Conservation (phyloP, 306 rosid genomes). For the Glycine tomentella region DNA sequence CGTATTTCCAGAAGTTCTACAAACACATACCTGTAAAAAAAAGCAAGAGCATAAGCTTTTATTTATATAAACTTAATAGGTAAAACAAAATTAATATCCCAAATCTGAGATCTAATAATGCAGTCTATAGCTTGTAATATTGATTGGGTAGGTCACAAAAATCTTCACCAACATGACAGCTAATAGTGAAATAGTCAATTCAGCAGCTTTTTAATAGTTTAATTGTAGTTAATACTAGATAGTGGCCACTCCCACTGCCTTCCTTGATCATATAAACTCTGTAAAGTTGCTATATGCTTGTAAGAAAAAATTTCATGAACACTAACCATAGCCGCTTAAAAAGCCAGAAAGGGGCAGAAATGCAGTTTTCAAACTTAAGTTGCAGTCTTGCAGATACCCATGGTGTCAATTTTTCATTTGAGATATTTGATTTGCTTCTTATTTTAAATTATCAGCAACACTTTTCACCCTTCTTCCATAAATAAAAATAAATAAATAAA, state of each 20-base stretch:
- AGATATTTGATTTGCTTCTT: not conserved
- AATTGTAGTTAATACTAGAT: constrained; percentile 5
- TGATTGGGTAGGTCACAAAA: constrained; percentile 20
- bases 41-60: constrained; percentile 38
- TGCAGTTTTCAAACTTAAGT: constrained; percentile 3
- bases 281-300: not conserved
- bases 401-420: not conserved
- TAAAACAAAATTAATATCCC: constrained; percentile 12
- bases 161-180: not conserved
- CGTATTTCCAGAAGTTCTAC: constrained; percentile 74
- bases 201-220: constrained; percentile 11
- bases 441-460: not conserved
- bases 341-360: not conserved
- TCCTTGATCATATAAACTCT: constrained; percentile 28
- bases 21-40: constrained; percentile 65
- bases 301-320: not conserved
- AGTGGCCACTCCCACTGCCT: not conserved
- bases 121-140: constrained; percentile 4
- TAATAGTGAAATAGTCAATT: constrained; percentile 15
- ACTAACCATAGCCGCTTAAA: constrained; percentile 19
- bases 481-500: no score
- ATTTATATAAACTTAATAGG: constrained; percentile 5
- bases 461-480: not conserved
- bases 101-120: constrained; percentile 4
- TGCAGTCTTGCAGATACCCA: constrained; percentile 10